phyloP scores from a whole-genome alignment of 1,284 basidiomycete species.

The Sporisorium iseilematis-ciliati region DNA sequence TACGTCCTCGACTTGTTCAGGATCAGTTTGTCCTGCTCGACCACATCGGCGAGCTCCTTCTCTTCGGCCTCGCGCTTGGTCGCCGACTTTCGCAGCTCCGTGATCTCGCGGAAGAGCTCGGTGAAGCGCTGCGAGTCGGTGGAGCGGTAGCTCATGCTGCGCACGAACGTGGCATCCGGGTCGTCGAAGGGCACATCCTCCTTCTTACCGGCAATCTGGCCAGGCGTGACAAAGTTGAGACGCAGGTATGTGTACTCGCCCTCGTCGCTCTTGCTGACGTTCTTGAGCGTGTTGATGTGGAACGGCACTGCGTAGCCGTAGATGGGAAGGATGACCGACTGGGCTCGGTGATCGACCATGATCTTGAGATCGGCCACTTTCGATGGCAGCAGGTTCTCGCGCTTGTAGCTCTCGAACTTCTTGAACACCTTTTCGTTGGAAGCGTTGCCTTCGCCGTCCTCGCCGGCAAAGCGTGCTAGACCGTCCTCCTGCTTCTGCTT shows the following conservation, averaged over 20 bases:
- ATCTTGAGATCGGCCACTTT: conserved; percentile 76
- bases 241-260: conserved; percentile 93
- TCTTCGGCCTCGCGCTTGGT: conserved; percentile 97
- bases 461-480: conserved; percentile 80
- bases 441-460: conserved; percentile 75
- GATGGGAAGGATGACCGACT: conserved; percentile 90
- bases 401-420: conserved; percentile 95
- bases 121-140: conserved; percentile 89
- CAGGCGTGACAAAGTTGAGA: conserved; percentile 98
- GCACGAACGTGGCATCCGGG: conserved; percentile 94
- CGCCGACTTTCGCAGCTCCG: conserved; percentile 93
- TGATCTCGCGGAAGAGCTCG: conserved; percentile 89
- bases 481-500: conserved; percentile 83
- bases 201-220: conserved; percentile 97
- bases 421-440: conserved; percentile 81
- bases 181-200: conserved; percentile 99
- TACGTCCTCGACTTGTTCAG: conserved; percentile 77
- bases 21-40: conserved; percentile 90
- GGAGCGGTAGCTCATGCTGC: conserved; percentile 93
- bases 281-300: conserved; percentile 99
- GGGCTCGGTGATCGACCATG: conserved; percentile 87
- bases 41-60: conserved; percentile 97
- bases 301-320: conserved; percentile 96
- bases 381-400: conserved; percentile 86
- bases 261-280: conserved; percentile 96